Percentiles rank a stretch among this genome's conserved stretches.
Evolutionary conservation across 2,329 filamentous ascomycete genomes (phyloP).

Genomic region (Samsoniella hepiali): DNA sequence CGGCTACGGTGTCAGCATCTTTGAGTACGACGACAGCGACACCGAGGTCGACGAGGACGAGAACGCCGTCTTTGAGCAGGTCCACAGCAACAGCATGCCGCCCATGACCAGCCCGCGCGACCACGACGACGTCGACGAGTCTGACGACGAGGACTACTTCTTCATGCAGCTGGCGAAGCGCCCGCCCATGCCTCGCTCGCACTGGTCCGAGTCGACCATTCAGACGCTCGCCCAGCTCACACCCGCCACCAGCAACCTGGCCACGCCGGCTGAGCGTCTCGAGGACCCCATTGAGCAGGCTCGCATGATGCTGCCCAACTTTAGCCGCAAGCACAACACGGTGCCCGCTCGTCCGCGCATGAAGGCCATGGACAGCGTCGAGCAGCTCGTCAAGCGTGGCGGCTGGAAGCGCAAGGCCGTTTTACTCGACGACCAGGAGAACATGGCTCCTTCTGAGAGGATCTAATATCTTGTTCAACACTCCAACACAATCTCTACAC

Average conservation of each 20-base stretch:
- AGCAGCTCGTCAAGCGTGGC: conserved; percentile 41
- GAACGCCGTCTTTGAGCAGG: conserved; percentile 28
- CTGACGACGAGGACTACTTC: conserved; percentile 35
- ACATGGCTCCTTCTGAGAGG: neutral
- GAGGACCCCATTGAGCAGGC: conserved; percentile 24
- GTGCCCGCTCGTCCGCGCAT: conserved; percentile 36
- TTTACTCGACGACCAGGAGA: conserved; percentile 37
- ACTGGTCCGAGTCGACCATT: conserved; percentile 44
- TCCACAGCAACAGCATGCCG: conserved; percentile 24
- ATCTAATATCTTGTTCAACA: neutral
- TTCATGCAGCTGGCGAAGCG: conserved; percentile 29
- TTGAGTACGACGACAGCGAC: conserved; percentile 26
- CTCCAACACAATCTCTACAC: neutral
- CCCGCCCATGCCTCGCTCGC: conserved; percentile 35
- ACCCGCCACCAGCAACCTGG: conserved; percentile 20
- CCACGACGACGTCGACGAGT: conserved; percentile 25
- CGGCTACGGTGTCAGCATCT: conserved; percentile 15
- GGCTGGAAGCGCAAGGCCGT: conserved; percentile 44
- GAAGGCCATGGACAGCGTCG: conserved; percentile 37
- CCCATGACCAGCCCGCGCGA: conserved; percentile 29
- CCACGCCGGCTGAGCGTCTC: conserved; percentile 9
- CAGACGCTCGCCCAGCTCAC: conserved; percentile 27
- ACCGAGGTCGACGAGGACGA: conserved; percentile 23
- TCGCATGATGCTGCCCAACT: conserved; percentile 31
- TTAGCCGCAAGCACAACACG: conserved; percentile 32